A percentile compares a stretch with the other conserved stretches of the same genome.
Conservation (phyloP, 2,329 filamentous ascomycete species). For the Exophiala phaeomuriformis region DNA sequence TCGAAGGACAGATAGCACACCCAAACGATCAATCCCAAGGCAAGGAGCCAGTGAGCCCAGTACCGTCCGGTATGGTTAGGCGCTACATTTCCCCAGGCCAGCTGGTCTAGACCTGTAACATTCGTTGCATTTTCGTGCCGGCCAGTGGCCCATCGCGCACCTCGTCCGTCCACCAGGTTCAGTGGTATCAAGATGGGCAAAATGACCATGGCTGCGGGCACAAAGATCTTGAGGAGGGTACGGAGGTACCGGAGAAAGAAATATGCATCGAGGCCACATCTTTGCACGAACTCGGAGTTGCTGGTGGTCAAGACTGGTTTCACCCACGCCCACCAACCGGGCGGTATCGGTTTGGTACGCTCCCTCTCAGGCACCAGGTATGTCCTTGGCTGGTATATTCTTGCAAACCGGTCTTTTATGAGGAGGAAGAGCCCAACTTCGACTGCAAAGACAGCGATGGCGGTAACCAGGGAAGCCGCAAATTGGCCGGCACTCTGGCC, state of each 20-base stretch:
- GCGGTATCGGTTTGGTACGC: constrained; percentile 66
- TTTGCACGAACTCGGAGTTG: constrained; percentile 81
- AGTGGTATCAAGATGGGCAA: constrained; percentile 80
- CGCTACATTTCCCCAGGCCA: constrained; percentile 83
- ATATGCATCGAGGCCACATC: constrained; percentile 93
- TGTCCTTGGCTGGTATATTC: constrained; percentile 81
- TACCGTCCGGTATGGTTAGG: constrained; percentile 60
- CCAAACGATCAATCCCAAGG: constrained; percentile 69
- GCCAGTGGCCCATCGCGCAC: constrained; percentile 45
- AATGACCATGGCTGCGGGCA: constrained; percentile 69
- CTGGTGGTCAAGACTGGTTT: constrained; percentile 57
- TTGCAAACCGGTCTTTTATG: constrained; percentile 67
- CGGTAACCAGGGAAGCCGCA: constrained; percentile 56
- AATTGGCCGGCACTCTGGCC: constrained; percentile 42
- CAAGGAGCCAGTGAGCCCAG: constrained; percentile 77
- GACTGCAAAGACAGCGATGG: constrained; percentile 55
- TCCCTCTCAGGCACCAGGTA: constrained; percentile 81
- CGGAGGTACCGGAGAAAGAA: constrained; percentile 91
- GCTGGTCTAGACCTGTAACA: constrained; percentile 65
- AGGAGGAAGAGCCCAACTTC: constrained; percentile 65
- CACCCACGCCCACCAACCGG: constrained; percentile 48
- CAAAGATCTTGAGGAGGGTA: constrained; percentile 82
- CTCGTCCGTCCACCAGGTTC: constrained; percentile 66
- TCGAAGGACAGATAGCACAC: constrained; percentile 81
- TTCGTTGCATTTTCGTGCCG: constrained; percentile 37